phyloP scores from a whole-genome alignment of 495 filamentous ascomycete species.

The Penicillium robsamsonii region DNA sequence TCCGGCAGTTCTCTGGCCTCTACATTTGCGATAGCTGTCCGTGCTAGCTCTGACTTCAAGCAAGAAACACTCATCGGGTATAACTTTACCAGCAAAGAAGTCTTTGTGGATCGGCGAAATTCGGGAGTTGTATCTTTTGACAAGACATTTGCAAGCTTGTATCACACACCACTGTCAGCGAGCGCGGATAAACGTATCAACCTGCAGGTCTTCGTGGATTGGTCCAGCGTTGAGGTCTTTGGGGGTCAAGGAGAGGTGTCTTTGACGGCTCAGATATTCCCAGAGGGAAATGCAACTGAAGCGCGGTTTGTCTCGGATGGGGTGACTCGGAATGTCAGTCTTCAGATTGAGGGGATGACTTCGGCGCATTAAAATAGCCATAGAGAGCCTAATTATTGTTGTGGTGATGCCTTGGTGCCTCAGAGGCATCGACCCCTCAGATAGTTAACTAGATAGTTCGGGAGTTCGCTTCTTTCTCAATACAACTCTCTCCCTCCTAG shows the following conservation, averaged over 20 bases:
- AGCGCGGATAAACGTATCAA: slow-evolving; percentile 18
- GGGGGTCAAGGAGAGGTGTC: slow-evolving; percentile 34
- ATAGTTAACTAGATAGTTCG: no score
- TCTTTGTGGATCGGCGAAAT: slow-evolving; percentile 30
- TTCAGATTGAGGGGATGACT: slow-evolving; percentile 8
- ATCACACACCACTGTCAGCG: slow-evolving; percentile 24
- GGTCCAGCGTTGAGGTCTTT: slow-evolving; percentile 38
- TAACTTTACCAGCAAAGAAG: slow-evolving; percentile 37
- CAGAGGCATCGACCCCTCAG: no score
- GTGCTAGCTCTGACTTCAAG: slow-evolving; percentile 27
- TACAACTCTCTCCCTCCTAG: no score
- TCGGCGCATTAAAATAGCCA: slow-evolving; percentile 9
- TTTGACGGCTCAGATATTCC: slow-evolving; percentile 38
- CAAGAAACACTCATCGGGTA: slow-evolving; percentile 44
- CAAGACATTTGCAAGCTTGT: slow-evolving; percentile 26
- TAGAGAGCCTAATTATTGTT: no score
- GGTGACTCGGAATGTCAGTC: slow-evolving; percentile 18
- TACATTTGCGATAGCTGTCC: slow-evolving; percentile 28
- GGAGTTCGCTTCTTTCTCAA: no score
- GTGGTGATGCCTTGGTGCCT: no score
- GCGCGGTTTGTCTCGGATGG: slow-evolving; percentile 27
- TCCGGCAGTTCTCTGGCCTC: not conserved
- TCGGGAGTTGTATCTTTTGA: slow-evolving; percentile 28
- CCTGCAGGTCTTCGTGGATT: slow-evolving; percentile 33
- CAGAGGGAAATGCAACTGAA: slow-evolving; percentile 20